Percentiles rank a stretch among this genome's conserved stretches.
Conservation (phyloP, 2,329 filamentous ascomycete genomes). For the Orbilia blumenaviensis region DNA sequence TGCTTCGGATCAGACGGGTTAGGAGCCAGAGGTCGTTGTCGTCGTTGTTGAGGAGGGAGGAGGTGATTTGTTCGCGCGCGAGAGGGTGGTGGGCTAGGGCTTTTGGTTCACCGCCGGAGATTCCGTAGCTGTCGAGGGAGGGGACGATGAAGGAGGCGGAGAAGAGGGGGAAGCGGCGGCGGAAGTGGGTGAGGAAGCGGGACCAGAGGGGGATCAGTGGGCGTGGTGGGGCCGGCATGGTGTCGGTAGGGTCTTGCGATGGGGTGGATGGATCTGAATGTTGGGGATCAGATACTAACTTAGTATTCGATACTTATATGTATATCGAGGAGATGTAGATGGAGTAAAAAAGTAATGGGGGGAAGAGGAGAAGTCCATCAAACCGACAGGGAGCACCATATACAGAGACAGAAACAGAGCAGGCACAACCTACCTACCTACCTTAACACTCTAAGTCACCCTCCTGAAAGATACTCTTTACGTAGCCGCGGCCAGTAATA, state of each 20-base stretch:
- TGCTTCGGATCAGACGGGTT: conserved; percentile 2
- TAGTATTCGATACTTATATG: too few relatives aligned
- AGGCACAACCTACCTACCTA: too few relatives aligned
- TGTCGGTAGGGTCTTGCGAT: neutral
- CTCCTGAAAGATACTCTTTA: too few relatives aligned
- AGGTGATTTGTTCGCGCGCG: conserved; percentile 28
- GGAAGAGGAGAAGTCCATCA: too few relatives aligned
- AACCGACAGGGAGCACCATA: too few relatives aligned
- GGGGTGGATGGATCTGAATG: neutral
- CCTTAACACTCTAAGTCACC: too few relatives aligned
- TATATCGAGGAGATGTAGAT: too few relatives aligned
- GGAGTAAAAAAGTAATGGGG: too few relatives aligned
- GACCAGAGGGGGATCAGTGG: neutral
- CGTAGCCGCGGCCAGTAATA: too few relatives aligned
- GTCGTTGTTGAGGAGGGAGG: conserved; percentile 7
- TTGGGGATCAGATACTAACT: too few relatives aligned
- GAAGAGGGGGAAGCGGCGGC: neutral
- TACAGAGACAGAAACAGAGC: too few relatives aligned
- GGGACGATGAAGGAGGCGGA: neutral
- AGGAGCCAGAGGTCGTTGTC: conserved; percentile 18
- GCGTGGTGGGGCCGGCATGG: neutral
- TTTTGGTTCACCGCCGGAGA: conserved; percentile 11
- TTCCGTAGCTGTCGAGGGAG: neutral
- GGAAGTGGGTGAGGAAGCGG: neutral
- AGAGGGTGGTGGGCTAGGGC: conserved; percentile 19